These are phyloP conservation scores for Geranium brycei DNA, from an alignment of 345 rosid genomes.

Conservation along the genomic window DNA sequence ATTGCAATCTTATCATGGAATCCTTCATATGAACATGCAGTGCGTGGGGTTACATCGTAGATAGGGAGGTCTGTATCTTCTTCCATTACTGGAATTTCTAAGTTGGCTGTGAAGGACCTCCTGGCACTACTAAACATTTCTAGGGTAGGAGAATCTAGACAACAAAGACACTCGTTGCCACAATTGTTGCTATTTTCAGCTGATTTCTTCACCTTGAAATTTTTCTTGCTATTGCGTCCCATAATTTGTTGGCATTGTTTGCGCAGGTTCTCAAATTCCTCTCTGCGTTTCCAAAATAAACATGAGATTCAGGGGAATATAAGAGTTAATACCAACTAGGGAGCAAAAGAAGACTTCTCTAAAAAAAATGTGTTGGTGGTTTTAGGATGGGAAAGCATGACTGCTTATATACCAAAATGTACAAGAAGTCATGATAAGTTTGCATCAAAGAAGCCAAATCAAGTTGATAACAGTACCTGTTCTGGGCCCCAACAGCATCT, in stretches of 20 bases:
- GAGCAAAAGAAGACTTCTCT: too few relatives aligned
- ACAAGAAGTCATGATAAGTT: too few relatives aligned
- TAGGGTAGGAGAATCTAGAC: too few relatives aligned
- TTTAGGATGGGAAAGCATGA: too few relatives aligned
- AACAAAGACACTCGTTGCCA: too few relatives aligned
- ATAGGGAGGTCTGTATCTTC: slow-evolving; percentile 9
- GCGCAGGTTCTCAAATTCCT: slow-evolving; percentile 50
- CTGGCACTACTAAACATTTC: neutral
- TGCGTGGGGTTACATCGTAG: slow-evolving; percentile 1
- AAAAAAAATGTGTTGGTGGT: too few relatives aligned
- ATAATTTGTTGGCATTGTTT: slow-evolving; percentile 42
- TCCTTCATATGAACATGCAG: slow-evolving; percentile 18
- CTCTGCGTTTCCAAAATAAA: slow-evolving; percentile 23
- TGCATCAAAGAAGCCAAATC: neutral
- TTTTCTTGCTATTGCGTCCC: slow-evolving; percentile 23
- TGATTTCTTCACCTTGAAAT: slow-evolving; percentile 26
- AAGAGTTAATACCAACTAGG: neutral
- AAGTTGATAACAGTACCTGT: neutral
- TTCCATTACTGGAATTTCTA: neutral
- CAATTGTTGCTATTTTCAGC: slow-evolving; percentile 16
- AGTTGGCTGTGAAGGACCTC: neutral
- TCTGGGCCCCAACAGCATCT: too few relatives aligned
- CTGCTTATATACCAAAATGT: too few relatives aligned
- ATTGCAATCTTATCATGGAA: slow-evolving; percentile 33
- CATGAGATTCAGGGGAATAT: slow-evolving; percentile 6